Percentiles rank a stretch among this genome's conserved stretches.
Conservation (phyloP, 2,329 filamentous ascomycete species). For the Fusarium sp. region DNA sequence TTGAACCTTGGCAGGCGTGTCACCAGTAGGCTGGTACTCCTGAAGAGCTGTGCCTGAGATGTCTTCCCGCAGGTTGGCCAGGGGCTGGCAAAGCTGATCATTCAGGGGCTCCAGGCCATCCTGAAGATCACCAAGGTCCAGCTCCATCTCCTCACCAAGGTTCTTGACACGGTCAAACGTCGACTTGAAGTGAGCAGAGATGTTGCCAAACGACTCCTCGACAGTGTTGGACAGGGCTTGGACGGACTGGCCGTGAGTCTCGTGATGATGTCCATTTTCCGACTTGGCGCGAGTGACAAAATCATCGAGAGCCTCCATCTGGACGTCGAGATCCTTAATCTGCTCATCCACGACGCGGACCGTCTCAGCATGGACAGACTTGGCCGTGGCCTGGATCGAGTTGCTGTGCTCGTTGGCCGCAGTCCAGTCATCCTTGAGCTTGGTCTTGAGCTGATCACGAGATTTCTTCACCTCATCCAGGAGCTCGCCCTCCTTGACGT, state of each 20-base stretch:
- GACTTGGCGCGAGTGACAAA: slow-evolving; percentile 86
- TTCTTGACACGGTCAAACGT: slow-evolving; percentile 76
- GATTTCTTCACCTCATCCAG: slow-evolving; percentile 79
- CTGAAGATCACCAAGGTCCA: slow-evolving; percentile 69
- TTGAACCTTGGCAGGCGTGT: slow-evolving; percentile 83
- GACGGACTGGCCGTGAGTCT: slow-evolving; percentile 76
- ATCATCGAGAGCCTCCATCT: slow-evolving; percentile 91
- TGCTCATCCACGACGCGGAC: slow-evolving; percentile 91
- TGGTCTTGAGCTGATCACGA: slow-evolving; percentile 81
- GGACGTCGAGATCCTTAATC: slow-evolving; percentile 85
- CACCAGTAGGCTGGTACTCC: slow-evolving; percentile 87
- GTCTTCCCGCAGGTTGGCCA: slow-evolving; percentile 77
- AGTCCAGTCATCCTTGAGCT: slow-evolving; percentile 88
- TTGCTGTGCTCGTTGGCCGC: slow-evolving; percentile 82
- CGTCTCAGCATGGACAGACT: slow-evolving; percentile 90
- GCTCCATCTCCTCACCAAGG: slow-evolving; percentile 75
- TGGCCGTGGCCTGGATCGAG: slow-evolving; percentile 86
- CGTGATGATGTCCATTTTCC: slow-evolving; percentile 84
- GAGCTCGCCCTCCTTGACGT: slow-evolving; percentile 74
- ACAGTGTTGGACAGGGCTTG: slow-evolving; percentile 74
- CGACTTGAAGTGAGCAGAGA: slow-evolving; percentile 76
- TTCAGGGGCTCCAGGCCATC: slow-evolving; percentile 72
- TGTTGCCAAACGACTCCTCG: slow-evolving; percentile 77
- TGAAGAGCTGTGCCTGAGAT: slow-evolving; percentile 74
- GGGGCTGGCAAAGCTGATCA: slow-evolving; percentile 73